Conservation (phyloP, 1,284 basidiomycete genomes). For the Cutaneotrichosporon cavernicola region DNA sequence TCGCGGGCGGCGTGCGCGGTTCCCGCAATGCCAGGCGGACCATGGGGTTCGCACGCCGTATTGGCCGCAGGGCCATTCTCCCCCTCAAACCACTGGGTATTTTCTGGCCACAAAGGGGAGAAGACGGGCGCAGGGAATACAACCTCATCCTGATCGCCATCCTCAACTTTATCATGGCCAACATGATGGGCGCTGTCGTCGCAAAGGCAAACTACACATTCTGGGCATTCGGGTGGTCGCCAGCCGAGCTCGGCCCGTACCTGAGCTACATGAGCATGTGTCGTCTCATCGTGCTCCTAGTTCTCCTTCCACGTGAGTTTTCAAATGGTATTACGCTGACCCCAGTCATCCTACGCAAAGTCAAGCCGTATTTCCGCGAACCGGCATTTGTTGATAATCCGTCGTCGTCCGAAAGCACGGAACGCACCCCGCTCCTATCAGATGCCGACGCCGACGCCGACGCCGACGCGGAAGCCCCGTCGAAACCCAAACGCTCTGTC, state of each 20-base stretch:
- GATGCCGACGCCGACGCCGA: conserved; percentile 4
- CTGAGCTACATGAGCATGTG: conserved; percentile 63
- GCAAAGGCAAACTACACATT: conserved; percentile 71
- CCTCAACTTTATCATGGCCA: conserved; percentile 55
- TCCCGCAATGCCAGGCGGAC: conserved; percentile 13
- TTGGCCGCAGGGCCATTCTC: conserved; percentile 51
- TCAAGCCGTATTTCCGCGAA: conserved; percentile 44
- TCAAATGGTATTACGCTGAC: background rate
- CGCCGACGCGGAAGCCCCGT: background rate
- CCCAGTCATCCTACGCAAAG: conserved; percentile 43
- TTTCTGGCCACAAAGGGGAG: conserved; percentile 60
- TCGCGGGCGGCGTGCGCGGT: conserved; percentile 13
- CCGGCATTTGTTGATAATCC: conserved; percentile 17
- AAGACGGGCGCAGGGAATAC: conserved; percentile 60
- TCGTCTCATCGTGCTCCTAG: conserved; percentile 63
- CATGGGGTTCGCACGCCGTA: conserved; percentile 35
- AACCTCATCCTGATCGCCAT: conserved; percentile 62
- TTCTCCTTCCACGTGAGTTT: conserved; percentile 61
- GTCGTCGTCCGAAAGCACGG: no score
- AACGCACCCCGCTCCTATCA: conserved; percentile 18
- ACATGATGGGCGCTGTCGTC: conserved; percentile 61
- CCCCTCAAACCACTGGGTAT: conserved; percentile 68
- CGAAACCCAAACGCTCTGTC: conserved; percentile 34
- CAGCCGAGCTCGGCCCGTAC: conserved; percentile 75
- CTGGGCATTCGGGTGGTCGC: conserved; percentile 68